Evolutionary conservation across 2,329 filamentous ascomycete species (phyloP), one percentile per base, ranked within the genome.

Genomic region (Ophioceras dolichostomum): DNA sequence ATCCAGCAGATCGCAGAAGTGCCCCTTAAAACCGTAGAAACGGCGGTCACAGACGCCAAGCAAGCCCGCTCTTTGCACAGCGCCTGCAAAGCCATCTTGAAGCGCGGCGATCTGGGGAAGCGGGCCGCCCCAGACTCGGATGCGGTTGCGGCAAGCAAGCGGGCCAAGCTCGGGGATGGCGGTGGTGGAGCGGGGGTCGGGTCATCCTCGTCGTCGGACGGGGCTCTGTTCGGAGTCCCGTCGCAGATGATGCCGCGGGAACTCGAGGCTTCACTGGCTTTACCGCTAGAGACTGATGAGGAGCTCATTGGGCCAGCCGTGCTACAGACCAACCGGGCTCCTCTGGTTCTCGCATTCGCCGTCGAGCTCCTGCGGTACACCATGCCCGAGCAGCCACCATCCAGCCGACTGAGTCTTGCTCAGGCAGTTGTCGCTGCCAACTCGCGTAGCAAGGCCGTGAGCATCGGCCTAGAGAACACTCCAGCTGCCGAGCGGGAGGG

Each of bases 341-440:
- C 87, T 1, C 61, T 94, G 2, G 76, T 94, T 2, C 67, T 94
- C 5, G 85, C 85, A 0, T 93, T 93, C 56, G 77, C 81, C 1
- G 72, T 86, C 12, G 73, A 76, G 41, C 53, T 89, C 34, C 54
- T 93, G 33, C 79, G 82, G 32, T 78, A 81, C 51, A 93, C 84
- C 0, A 89, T 88, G 79, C 83, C 86, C 0, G 79, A 83, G 46
- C 87, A 94, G 53, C 86, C 86, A 3, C 66, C 79, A 3, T 91
- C 83, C n/a, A 89, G 84, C 52, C 69, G 84, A 33, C 61, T 94
- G 16, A 93, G 85, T 51, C 62, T 94, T 16, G 83, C 79, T 0
- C 86, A 94, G 56, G 85, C 83, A 1, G 78, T 91, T 1, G 83
- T 93, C 13, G 88, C 83, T 52, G 76, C 77, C 20, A 91, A 89